These are phyloP conservation scores for Carpinus viminea DNA, from an alignment of 306 rosid species.

Conservation along the genomic window DNA sequence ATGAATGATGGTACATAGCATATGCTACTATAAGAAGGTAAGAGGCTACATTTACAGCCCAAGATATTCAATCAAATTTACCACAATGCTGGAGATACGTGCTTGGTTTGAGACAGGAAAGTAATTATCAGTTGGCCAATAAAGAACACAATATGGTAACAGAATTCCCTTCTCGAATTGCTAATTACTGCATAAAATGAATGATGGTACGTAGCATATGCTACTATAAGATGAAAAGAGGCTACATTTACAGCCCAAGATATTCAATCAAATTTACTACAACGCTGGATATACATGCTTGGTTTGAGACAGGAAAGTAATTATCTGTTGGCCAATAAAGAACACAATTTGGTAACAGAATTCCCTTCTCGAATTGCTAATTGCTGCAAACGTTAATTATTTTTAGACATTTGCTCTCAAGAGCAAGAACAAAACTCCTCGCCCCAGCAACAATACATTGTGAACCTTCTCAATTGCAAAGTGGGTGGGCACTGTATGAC, in stretches of 20 bases:
- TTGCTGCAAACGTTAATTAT: neutral
- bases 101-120: neutral
- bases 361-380: neutral
- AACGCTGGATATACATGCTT: neutral
- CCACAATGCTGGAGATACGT: too few species aligned
- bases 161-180: neutral
- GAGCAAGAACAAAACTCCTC: conserved; percentile 43
- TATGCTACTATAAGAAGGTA: too few species aligned
- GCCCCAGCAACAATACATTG: conserved; percentile 4
- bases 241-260: neutral
- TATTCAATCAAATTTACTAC: neutral
- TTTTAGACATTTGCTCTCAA: conserved; percentile 1
- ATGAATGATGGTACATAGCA: too few species aligned
- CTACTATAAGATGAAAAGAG: too few species aligned
- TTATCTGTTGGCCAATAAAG: neutral
- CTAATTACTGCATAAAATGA: too few species aligned
- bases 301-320: neutral
- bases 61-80: neutral
- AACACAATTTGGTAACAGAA: neutral
- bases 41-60: neutral
- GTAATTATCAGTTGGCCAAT: too few species aligned
- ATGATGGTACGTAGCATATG: too few species aligned
- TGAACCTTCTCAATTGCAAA: conserved; percentile 11
- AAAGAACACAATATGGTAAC: neutral
- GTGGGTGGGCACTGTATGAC: conserved; percentile 4